A percentile compares a stretch with the other conserved stretches of the same genome.
Conservation (phyloP, 2,329 filamentous ascomycete genomes). For the Venturia nashicola region DNA sequence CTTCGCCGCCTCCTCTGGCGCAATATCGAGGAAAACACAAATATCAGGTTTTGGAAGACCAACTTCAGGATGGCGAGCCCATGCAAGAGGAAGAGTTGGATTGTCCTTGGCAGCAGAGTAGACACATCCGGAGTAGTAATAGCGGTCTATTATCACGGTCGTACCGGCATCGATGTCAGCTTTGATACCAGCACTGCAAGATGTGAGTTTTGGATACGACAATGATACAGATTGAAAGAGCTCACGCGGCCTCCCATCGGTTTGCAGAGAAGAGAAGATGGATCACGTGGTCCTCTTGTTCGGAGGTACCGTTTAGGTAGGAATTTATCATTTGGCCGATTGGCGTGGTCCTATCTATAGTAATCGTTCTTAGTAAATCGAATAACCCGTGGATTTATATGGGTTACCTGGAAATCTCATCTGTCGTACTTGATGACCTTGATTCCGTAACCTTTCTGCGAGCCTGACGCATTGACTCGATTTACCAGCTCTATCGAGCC, state of each 20-base stretch:
- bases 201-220: constrained; percentile 6
- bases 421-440: constrained; percentile 42
- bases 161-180: constrained; percentile 47
- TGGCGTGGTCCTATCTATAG: constrained; percentile 62
- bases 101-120: constrained; percentile 84
- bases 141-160: constrained; percentile 78
- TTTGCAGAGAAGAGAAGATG: constrained; percentile 87
- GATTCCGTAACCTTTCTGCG: constrained; percentile 36
- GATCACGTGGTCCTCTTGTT: constrained; percentile 78
- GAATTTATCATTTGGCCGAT: constrained; percentile 79
- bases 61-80: constrained; percentile 75
- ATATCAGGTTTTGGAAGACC: constrained; percentile 80
- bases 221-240: constrained; percentile 8
- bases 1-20: constrained; percentile 55
- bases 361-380: neutral
- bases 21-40: constrained; percentile 76
- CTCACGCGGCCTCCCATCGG: constrained; percentile 58
- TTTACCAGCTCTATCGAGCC: constrained; percentile 82
- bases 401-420: constrained; percentile 50
- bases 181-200: constrained; percentile 21
- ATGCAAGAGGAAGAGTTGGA: constrained; percentile 54
- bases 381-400: neutral
- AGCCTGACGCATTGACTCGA: constrained; percentile 75
- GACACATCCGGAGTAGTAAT: constrained; percentile 89
- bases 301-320: constrained; percentile 60